phyloP scores from a whole-genome alignment of 176 grass and related monocot species.

The Hyparrhenia diplandra region DNA sequence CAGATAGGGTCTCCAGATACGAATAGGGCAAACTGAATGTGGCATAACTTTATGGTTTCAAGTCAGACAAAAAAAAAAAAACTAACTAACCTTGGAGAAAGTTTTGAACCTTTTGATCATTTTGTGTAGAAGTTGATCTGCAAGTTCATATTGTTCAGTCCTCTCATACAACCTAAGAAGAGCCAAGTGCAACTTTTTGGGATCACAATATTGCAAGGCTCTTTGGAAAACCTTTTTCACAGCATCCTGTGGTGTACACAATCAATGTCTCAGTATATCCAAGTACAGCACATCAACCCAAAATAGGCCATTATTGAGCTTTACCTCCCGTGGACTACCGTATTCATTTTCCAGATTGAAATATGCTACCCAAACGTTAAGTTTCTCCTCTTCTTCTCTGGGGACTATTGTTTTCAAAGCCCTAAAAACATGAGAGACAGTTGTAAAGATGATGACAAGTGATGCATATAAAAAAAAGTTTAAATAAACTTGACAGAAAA shows the following conservation, averaged over 20 bases:
- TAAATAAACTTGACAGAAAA: not conserved
- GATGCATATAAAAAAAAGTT: not conserved
- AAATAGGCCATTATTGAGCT: not conserved
- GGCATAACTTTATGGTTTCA: not conserved
- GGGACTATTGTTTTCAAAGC: conserved; percentile 83
- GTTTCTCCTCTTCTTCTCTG: conserved; percentile 81
- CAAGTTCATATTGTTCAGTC: conserved; percentile 58
- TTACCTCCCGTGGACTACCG: conserved; percentile 85
- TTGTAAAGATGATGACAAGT: conserved; percentile 16
- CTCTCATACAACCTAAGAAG: conserved; percentile 87
- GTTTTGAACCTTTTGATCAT: conserved; percentile 95
- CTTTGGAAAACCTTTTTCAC: conserved; percentile 91
- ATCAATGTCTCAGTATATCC: conserved; percentile 25
- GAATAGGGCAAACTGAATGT: not conserved
- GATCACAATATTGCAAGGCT: conserved; percentile 91
- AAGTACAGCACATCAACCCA: not conserved
- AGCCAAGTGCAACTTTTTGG: conserved; percentile 75
- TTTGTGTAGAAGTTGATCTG: conserved; percentile 76
- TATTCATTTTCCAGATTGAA: conserved; percentile 97
- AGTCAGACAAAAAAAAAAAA: not conserved
- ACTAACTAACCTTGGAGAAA: conserved; percentile 71
- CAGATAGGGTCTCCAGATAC: conserved; percentile 12
- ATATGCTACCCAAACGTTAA: conserved; percentile 97
- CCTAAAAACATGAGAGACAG: conserved; percentile 44
- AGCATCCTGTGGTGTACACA: conserved; percentile 62